Evolutionary conservation across 495 filamentous ascomycete species (phyloP), one percentile per base, ranked within the genome.

Genomic region (Gamarada debralockiae): DNA sequence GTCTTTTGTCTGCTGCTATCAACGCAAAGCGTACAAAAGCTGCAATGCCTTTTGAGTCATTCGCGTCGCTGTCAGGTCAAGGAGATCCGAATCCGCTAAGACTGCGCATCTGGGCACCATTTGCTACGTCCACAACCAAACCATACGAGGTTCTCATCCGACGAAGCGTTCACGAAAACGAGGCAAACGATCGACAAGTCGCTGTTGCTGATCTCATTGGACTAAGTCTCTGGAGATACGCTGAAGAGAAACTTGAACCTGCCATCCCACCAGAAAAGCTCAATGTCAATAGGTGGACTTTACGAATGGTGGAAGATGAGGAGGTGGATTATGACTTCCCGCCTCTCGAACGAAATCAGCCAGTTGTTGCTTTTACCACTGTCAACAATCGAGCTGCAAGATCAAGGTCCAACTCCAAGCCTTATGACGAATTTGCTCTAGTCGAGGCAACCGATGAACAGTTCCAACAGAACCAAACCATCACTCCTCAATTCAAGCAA

Each of bases 251-350:
- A 29, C 73, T 84, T 21, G 79, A 88, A 54, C 95, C 93, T 13
- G 49, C 78, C 2, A 74, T 97, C 12, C 75, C 81, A 2, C 71
- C 73, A 15, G 77, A 81, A 24, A 87, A 90, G 61, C 68, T 86
- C 25, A 92, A 90, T 51, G 86, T 96, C 43, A 97, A 97, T 60
- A 81, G 83, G 62, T 99, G 93, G 92, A 86, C 84, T 9, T 70
- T 99, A 14, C 78, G 91, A 24, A 96, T 99, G 88, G 89, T 97
- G 7, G 93, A 99, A 58, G 88, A 92, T 61, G 78, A 80, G 50
- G 93, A 99, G 62, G 87, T 97, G 3, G 93, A 99, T 59, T 90
- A 89, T 60, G 93, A 99, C 64, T 97, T 99, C 58, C 92, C 91
- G 3, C 81, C 93, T 0, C 73, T 97, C 7, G 82, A 84, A 50